Conservation (phyloP, 805 yeast species). For the Candida maltosa region DNA sequence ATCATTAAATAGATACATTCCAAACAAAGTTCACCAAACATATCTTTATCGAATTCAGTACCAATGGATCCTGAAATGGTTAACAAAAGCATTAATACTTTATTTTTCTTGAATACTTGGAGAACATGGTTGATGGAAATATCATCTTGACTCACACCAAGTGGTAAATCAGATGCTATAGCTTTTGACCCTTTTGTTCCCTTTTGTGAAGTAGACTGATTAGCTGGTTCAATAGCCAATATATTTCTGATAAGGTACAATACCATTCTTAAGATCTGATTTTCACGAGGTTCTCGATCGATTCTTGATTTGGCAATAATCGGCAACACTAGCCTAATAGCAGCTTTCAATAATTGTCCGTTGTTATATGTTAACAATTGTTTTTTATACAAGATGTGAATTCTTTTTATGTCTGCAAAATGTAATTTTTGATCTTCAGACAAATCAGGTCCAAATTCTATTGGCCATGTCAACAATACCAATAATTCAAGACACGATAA, state of each 20-base stretch:
- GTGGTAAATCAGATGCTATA: constrained; percentile 44
- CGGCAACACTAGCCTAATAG: constrained; percentile 65
- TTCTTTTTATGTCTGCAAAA: constrained; percentile 58
- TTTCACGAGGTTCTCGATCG: constrained; percentile 69
- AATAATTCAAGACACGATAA: constrained; percentile 73
- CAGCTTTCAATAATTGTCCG: constrained; percentile 66
- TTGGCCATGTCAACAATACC: constrained; percentile 85
- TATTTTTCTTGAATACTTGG: constrained; percentile 57
- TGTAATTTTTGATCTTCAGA: constrained; percentile 54
- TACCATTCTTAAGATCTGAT: constrained; percentile 67
- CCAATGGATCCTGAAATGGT: constrained; percentile 68
- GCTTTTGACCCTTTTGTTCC: constrained; percentile 26
- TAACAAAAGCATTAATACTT: constrained; percentile 70
- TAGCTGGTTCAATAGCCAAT: constrained; percentile 72
- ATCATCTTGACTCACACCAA: constrained; percentile 60
- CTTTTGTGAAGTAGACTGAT: constrained; percentile 44
- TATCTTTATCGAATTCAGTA: constrained; percentile 56
- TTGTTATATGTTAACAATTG: constrained; percentile 53
- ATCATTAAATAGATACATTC: constrained; percentile 68
- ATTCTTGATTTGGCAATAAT: constrained; percentile 47
- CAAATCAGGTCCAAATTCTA: constrained; percentile 58
- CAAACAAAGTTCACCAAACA: constrained; percentile 59
- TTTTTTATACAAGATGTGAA: constrained; percentile 71
- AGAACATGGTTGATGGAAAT: constrained; percentile 61
- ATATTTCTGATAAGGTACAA: constrained; percentile 74